Conservation (phyloP, 257 asterid genomes). For the Orobanche coerulescens region DNA sequence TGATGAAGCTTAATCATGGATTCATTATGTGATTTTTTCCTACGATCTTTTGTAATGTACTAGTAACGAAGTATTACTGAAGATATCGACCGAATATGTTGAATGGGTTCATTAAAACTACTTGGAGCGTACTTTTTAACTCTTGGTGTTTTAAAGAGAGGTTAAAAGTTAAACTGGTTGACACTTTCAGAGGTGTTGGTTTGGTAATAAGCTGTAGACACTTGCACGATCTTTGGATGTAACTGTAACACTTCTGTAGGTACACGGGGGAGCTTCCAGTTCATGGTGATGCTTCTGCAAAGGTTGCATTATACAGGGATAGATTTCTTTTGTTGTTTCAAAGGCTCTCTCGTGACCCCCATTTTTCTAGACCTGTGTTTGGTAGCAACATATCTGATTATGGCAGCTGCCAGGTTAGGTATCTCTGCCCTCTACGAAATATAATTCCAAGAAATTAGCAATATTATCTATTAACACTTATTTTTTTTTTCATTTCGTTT, state of each 20-base stretch:
- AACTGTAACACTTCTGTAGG: constrained; percentile 30
- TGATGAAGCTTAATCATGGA: not conserved
- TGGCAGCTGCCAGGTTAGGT: constrained; percentile 98
- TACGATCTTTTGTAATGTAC: not conserved
- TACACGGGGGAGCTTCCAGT: constrained; percentile 57
- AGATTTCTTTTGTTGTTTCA: constrained; percentile 75
- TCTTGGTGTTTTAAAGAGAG: not conserved
- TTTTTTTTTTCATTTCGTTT: constrained; percentile 11
- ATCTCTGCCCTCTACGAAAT: constrained; percentile 12
- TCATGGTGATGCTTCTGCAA: constrained; percentile 91
- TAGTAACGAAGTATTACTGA: not conserved
- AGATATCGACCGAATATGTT: not conserved
- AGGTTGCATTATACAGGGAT: constrained; percentile 69
- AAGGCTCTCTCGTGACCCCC: constrained; percentile 81
- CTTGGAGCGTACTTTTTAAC: not conserved
- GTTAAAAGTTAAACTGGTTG: constrained; percentile 1
- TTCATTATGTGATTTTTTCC: not conserved
- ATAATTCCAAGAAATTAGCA: not conserved
- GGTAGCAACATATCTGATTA: constrained; percentile 54
- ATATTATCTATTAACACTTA: not conserved
- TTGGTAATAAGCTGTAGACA: not conserved
- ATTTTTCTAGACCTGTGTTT: constrained; percentile 69
- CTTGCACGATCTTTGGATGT: constrained; percentile 5
- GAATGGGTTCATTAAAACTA: not conserved
- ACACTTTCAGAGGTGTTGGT: not conserved